Conservation (phyloP, 1,139 yeast genomes). For the Kodamaea ohmeri region DNA sequence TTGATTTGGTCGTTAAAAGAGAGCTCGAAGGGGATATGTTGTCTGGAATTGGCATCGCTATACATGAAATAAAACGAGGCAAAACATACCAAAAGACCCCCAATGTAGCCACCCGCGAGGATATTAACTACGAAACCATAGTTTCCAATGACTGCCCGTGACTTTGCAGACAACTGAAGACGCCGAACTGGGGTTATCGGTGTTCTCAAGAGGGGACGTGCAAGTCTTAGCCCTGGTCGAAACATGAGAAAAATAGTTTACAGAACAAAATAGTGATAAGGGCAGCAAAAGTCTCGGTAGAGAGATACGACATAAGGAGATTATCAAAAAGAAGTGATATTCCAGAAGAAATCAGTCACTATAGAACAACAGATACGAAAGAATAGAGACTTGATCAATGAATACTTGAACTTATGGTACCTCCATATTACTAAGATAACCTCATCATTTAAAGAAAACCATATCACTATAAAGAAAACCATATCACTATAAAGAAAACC, state of each 20-base stretch:
- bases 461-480: too few species aligned
- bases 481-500: too few species aligned
- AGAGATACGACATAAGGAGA: slow-evolving; percentile 1
- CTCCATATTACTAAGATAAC: too few species aligned
- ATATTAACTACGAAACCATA: slow-evolving; percentile 37
- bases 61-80: slow-evolving; percentile 43
- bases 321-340: too few species aligned
- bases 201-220: background rate
- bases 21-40: slow-evolving; percentile 42
- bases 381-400: too few species aligned
- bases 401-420: too few species aligned
- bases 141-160: slow-evolving; percentile 25
- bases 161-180: slow-evolving; percentile 15
- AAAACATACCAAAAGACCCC: slow-evolving; percentile 38
- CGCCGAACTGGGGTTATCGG: background rate
- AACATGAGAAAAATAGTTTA: slow-evolving; percentile 1
- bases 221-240: background rate
- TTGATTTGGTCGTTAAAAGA: slow-evolving; percentile 32
- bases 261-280: background rate
- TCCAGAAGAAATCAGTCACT: too few species aligned
- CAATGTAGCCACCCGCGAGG: slow-evolving; percentile 44
- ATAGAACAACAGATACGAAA: too few species aligned
- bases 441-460: too few species aligned
- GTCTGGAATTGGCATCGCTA: slow-evolving; percentile 40
- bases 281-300: background rate